A percentile compares a stretch with the other conserved stretches of the same genome.
Conservation (phyloP, 2,329 filamentous ascomycete species). For the Paracoccidioides lutzii region DNA sequence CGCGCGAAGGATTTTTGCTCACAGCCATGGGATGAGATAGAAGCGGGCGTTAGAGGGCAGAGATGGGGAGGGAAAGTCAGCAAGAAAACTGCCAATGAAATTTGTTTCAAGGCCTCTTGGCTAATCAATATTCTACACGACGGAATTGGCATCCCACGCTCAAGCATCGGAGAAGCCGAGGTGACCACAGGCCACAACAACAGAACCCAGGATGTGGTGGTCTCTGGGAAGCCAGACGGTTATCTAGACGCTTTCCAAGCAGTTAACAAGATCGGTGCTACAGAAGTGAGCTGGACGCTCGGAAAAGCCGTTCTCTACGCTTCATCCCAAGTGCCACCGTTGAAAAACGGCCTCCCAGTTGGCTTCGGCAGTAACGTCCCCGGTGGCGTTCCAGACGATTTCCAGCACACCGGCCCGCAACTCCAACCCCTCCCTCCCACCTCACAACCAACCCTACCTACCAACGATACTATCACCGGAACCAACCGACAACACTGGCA, state of each 20-base stretch:
- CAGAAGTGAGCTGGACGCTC: slow-evolving; percentile 93
- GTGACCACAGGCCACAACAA: slow-evolving; percentile 44
- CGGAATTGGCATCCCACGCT: slow-evolving; percentile 81
- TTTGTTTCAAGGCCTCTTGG: slow-evolving; percentile 98
- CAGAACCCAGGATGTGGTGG: slow-evolving; percentile 55
- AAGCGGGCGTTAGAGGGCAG: slow-evolving; percentile 48
- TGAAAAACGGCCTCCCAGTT: slow-evolving; percentile 55
- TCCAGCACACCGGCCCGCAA: slow-evolving; percentile 55
- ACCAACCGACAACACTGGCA: slow-evolving; percentile 42
- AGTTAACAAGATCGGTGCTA: slow-evolving; percentile 78
- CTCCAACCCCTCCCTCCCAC: slow-evolving; percentile 21
- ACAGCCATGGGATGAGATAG: slow-evolving; percentile 67
- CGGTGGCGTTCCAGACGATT: slow-evolving; percentile 55
- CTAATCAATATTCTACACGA: slow-evolving; percentile 93
- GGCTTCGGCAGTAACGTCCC: slow-evolving; percentile 82
- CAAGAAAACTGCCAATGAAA: slow-evolving; percentile 61
- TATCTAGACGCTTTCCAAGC: slow-evolving; percentile 81
- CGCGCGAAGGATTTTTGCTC: slow-evolving; percentile 76
- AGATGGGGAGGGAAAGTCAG: slow-evolving; percentile 66
- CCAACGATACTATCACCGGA: slow-evolving; percentile 24
- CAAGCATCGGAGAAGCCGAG: slow-evolving; percentile 57
- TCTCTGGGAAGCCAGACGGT: slow-evolving; percentile 57
- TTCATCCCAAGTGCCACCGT: slow-evolving; percentile 67
- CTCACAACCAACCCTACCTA: slow-evolving; percentile 7
- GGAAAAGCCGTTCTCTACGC: slow-evolving; percentile 96